Base-by-base conservation (phyloP, 2,329 filamentous ascomycete species). In the Fusarium abutilonis region DNA sequence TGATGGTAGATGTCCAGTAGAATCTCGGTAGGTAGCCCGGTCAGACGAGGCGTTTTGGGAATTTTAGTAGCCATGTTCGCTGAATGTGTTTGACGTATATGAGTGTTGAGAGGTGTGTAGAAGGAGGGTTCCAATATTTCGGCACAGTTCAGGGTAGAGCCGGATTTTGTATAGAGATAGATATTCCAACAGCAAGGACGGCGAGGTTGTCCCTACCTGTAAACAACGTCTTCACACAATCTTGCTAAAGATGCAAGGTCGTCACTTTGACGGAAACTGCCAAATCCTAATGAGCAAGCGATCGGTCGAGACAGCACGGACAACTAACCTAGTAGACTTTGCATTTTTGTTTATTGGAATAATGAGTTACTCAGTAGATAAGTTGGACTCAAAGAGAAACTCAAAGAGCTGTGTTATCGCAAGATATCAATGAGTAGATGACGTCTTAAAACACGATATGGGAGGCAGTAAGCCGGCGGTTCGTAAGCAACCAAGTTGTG, bases 1-100 rank as follows among this genome's bases (percentile, higher is more conserved):
- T 78, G 62, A 28, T 78, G 76, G 63, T 81, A 81, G 21, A 84
- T 79, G 17, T 82, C 78, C 10, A 84, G 69, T 3, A 83, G 67
- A 15, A 83, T 76, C 64, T 86, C 83, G 4, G 77, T 72, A 0
- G 83, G 82, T 42, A 80, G 56, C 39, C 64, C 65, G 41, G 71
- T 59, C 17, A 78, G 64, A 35, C 53, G 59, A 21, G 60, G 57
- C 3, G 46, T 17, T 39, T 58, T 60, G 35, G 51, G 50, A n/a
- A 48, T 39, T 34, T 46, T 42, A 6, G 45, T 32, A 8, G 65
- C 56, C 71, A 74, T 72, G 26, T 39, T 42, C 23, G 6, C 40
- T 28, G 36, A 34, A 36, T 14, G 21, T 28, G 34, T 45, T n/a
- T 44, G 29, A 29, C 47, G 6, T 17, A n/a, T 34, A 43, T 9